Evolutionary conservation across 1,284 basidiomycete genomes (phyloP), one percentile per base, ranked within the genome.

Genomic region (Hortiboletus rubellus): DNA sequence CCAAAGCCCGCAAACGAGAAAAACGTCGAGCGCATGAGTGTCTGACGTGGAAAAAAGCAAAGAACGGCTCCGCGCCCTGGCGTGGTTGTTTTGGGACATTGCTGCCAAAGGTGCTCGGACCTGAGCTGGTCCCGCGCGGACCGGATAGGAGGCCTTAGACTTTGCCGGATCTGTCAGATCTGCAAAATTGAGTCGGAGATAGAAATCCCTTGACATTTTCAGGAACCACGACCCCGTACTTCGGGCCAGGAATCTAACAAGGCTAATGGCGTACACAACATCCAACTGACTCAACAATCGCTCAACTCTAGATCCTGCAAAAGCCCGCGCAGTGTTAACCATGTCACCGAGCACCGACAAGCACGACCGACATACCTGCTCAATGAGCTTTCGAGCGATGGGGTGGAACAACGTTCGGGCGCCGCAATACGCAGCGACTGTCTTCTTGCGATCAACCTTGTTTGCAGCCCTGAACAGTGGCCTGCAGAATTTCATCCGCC

Each of bases 401-500:
- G 91, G 87, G 72, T 92, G 91, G 79, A 92, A 94, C 33, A 77
- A 75, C 9, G 68, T 67, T 67, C 82, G 82, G 58, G 82, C 76
- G 42, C 75, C 75, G 36, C 64, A 63, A 69, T 89, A 94, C n/a
- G 77, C 78, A 22, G 79, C 77, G 60, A 84, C 72, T 0, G 95
- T 90, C 45, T 91, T 74, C 17, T 78, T 73, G 7, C 76, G 72
- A 69, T 94, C 81, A 11, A 90, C 86, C 62, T 82, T 79, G 57
- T 70, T 72, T 14, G 83, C 77, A 0, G 77, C 81, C 50, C 80
- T 75, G 70, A 92, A 85, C 17, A 84, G 72, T 0, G 88, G 87
- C 55, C 92, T 73, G 72, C 89, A 92, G 75, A 92, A 92, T 72
- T 93, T 92, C 90, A 92, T 92, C 46, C 90, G 78, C 2, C 89